Base-by-base conservation (phyloP, 345 rosid species). In the Moricandia arvensis region DNA sequence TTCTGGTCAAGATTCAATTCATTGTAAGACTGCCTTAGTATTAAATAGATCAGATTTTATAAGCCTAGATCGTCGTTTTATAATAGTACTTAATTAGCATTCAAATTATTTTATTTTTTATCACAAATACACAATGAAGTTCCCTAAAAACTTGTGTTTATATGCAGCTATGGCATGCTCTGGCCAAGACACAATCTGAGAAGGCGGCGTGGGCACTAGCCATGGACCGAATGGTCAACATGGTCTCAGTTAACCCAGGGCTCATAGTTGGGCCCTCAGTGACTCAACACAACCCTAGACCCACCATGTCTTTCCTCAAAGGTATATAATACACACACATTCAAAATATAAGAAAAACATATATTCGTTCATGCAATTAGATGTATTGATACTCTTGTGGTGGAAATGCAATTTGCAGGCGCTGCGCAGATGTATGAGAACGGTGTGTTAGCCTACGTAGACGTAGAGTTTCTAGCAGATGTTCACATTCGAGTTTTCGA, bases 161-260 rank as follows among this genome's bases (percentile, higher is more conserved):
- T 63, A 9, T 49, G 26, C 81, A 90, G 97, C 64, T 93, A 29
- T 93, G 98, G 96, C 79, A 93, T 58, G 94, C 96, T 1, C 75
- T 89, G 38, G 87, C 95, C 3, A 90, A 93, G 82, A 93, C 96
- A 29, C 85, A 83, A 6, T 82, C 95, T 0, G 98, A 93, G 66
- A 85, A 89, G 73, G 91, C 97, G 6, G 97, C 97, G 1, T 93
- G 98, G 97, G 98, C 92, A n/a, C 68, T 93, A 58, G 95, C 97
- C 27, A 91, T 87, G 97, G 98, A 91, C 59, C 83, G 98, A 1
- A 80, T 76, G 83, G 83, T 93, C 3, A 84, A 86, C 80, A 89
- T 90, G 98, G 93, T 93, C 30, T 90, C 93, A 29, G 80, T 93
- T 53, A 93, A 91, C 62, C 87, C 87, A 0, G 97, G 98, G 4